Base-by-base conservation (phyloP, 225 moss, liverwort and hornwort genomes). In the Bryum argenteum region DNA sequence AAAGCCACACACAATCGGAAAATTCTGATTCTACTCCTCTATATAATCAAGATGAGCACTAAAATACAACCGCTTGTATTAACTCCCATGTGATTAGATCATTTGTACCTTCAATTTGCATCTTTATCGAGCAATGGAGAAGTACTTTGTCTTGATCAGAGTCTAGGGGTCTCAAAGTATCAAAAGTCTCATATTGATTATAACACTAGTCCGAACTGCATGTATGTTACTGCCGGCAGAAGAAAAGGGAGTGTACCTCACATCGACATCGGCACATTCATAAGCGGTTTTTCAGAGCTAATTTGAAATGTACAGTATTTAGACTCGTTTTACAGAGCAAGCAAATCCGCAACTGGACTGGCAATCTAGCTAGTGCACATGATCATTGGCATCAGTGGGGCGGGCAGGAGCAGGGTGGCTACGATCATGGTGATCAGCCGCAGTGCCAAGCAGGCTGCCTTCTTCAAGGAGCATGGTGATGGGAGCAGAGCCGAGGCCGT, bases 401-500 rank as follows among this genome's bases (percentile, higher is more conserved):
- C 21, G 58, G 20, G 19, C 61, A 44, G 65, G 10, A 47, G n/a
- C n/a, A n/a, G 21, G 52, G 33, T 3, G 33, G 13, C 39, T 21
- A 41, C 55, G 13, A 17, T 16, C 20, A 45, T 85, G 83, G 54
- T 81, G 89, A 52, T 86, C 89, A 17, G 67, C 93, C 41, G 89
- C 93, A 22, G 58, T 68, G 9, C 73, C 66, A 5, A 91, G 48
- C 43, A 91, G 76, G 59, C 91, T 83, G 3, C 70, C 89, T 37
- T 85, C 78, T 9, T 84, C 80, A 17, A 91, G 80, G 42, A 90
- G 64, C 77, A 94, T 84, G 23, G 81, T 87, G 33, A 94, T 72
- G 55, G 93, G 89, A 63, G 84, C 82, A 21, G 56, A 70, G 16
- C 89, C 91, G 51, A 94, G 79, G 26, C 89, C 91, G 47, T 94